Percentiles rank a stretch among this genome's conserved stretches.
Conservation (phyloP, 2,329 filamentous ascomycete genomes). For the Fusarium vanettenii region DNA sequence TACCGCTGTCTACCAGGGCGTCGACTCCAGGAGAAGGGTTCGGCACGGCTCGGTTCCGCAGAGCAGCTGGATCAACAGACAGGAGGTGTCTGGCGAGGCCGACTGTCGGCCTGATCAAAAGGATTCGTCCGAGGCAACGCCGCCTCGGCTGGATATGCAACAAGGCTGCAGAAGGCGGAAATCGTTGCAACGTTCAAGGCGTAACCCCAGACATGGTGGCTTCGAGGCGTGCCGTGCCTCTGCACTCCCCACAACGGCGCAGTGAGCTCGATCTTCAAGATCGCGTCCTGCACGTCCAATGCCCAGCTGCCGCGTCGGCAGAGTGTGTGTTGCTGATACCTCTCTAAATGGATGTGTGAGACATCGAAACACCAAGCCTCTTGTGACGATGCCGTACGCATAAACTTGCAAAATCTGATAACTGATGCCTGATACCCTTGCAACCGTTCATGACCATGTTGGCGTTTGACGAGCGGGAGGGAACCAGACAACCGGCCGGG, state of each 20-base stretch:
- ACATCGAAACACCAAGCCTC: background rate
- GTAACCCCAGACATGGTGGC: constrained; percentile 16
- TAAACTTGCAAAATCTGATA: constrained; percentile 14
- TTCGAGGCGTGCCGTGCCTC: constrained; percentile 3
- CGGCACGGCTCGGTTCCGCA: constrained; percentile 25
- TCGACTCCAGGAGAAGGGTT: constrained; percentile 27
- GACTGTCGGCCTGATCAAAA: constrained; percentile 6
- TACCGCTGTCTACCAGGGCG: constrained; percentile 12
- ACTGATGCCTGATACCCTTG: constrained; percentile 14
- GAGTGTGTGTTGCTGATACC: background rate
- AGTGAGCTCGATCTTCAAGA: constrained; percentile 22
- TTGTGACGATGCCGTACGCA: background rate
- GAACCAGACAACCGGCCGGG: constrained; percentile 31
- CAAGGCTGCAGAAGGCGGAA: constrained; percentile 8
- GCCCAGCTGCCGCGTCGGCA: background rate
- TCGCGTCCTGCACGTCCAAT: constrained; percentile 13
- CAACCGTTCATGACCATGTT: constrained; percentile 22
- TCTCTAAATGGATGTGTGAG: background rate
- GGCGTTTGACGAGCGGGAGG: constrained; percentile 17
- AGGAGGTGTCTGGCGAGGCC: constrained; percentile 6
- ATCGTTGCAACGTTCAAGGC: constrained; percentile 15
- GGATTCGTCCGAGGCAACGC: constrained; percentile 34
- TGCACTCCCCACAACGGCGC: constrained; percentile 14
- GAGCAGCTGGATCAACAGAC: constrained; percentile 13
- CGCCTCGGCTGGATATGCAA: constrained; percentile 7